Evolutionary conservation across 208 protist genomes (phyloP).

Genomic region (Leishmania major): DNA sequence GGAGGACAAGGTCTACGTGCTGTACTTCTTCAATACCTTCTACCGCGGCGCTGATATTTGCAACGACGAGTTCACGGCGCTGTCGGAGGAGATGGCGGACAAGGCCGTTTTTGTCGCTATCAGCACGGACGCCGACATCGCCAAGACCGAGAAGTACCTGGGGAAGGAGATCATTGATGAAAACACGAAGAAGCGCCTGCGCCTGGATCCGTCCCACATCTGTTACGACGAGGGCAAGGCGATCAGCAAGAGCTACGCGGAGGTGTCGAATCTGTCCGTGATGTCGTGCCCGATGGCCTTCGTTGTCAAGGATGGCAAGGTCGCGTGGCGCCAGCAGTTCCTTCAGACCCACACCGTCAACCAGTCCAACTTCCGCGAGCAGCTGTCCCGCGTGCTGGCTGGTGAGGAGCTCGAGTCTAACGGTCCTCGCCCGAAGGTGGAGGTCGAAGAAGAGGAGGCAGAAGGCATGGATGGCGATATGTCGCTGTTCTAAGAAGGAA

Average conservation of each 20-base stretch:
- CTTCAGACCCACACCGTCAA: constrained; percentile 85
- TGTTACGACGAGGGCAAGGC: constrained; percentile 87
- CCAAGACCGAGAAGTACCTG: constrained; percentile 92
- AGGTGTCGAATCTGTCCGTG: constrained; percentile 74
- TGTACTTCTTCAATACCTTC: constrained; percentile 94
- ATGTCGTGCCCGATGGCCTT: constrained; percentile 93
- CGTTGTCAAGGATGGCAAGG: constrained; percentile 82
- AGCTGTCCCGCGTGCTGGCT: constrained; percentile 80
- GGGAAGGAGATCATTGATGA: constrained; percentile 86
- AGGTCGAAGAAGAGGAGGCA: constrained; percentile 88
- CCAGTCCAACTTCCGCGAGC: constrained; percentile 91
- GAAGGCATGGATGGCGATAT: constrained; percentile 91
- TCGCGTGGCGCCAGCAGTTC: constrained; percentile 92
- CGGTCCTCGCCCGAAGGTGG: constrained; percentile 82
- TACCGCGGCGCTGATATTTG: constrained; percentile 88
- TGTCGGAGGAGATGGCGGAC: constrained; percentile 77
- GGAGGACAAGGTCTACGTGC: constrained; percentile 73
- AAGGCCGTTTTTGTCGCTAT: constrained; percentile 84
- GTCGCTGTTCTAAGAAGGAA: constrained; percentile 78
- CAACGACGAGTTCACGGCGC: constrained; percentile 90
- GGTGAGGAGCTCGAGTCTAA: constrained; percentile 83
- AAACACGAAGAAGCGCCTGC: constrained; percentile 90
- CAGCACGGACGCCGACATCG: constrained; percentile 88
- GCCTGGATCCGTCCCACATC: constrained; percentile 76
- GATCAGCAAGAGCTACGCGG: constrained; percentile 77